A percentile compares a stretch with the other conserved stretches of the same genome.
Evolutionary conservation across 805 yeast species (phyloP).

Genomic region (Pichia occidentalis): DNA sequence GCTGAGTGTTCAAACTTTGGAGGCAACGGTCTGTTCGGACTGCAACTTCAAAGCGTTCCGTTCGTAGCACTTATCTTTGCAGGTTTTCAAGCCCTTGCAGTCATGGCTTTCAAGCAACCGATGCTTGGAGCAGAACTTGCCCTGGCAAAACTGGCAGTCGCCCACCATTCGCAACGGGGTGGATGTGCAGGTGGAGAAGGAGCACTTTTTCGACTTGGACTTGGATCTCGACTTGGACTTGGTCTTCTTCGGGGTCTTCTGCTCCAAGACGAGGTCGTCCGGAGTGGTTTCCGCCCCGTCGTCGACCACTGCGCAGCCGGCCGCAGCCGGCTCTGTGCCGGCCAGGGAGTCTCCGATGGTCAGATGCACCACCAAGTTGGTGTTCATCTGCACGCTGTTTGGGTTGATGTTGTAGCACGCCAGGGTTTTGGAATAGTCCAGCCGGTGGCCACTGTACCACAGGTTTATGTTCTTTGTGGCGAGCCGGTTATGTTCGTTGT

Average conservation of each 20-base stretch:
- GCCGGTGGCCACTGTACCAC: slow-evolving; percentile 30
- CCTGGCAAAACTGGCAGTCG: slow-evolving; percentile 77
- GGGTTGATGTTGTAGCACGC: slow-evolving; percentile 25
- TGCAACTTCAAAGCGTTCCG: slow-evolving; percentile 77
- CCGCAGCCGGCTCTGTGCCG: no score
- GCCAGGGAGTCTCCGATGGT: no score
- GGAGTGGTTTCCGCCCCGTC: slow-evolving; percentile 11
- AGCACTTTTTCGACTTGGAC: slow-evolving; percentile 41
- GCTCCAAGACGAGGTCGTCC: slow-evolving; percentile 3
- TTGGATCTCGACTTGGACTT: slow-evolving; percentile 27
- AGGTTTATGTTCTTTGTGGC: slow-evolving; percentile 21
- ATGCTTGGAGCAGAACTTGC: slow-evolving; percentile 82
- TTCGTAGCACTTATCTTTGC: slow-evolving; percentile 79
- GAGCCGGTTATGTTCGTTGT: slow-evolving; percentile 12
- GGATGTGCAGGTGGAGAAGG: slow-evolving; percentile 54
- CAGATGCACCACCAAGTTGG: slow-evolving; percentile 26
- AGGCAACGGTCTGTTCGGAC: slow-evolving; percentile 76
- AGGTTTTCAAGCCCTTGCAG: slow-evolving; percentile 69
- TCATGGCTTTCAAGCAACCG: slow-evolving; percentile 78
- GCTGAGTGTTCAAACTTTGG: slow-evolving; percentile 66
- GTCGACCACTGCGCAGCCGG: slow-evolving; percentile 17
- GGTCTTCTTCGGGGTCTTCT: slow-evolving; percentile 5
- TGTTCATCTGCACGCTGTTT: slow-evolving; percentile 10
- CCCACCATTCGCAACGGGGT: slow-evolving; percentile 67
- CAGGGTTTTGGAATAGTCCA: slow-evolving; percentile 25